A percentile compares a stretch with the other conserved stretches of the same genome.
Conservation (phyloP, 257 asterid species). For the Solanum gandarillasii region DNA sequence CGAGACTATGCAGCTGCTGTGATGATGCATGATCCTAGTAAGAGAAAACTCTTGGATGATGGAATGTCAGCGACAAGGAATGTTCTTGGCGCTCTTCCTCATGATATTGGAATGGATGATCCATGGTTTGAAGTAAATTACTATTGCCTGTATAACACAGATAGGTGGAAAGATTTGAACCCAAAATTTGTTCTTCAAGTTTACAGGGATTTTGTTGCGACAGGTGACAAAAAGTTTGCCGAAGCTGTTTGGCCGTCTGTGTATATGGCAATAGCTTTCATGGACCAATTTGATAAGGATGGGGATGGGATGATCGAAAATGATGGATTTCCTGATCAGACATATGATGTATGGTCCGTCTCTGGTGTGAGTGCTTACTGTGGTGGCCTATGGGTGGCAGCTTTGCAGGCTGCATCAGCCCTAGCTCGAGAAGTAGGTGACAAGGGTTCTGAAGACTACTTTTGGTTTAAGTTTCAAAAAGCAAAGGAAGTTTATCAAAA, state of each 20-base stretch:
- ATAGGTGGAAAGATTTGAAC: slow-evolving; percentile 96
- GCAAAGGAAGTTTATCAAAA: slow-evolving; percentile 71
- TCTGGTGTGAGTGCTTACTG: slow-evolving; percentile 92
- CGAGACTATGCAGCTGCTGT: slow-evolving; percentile 95
- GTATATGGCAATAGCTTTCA: slow-evolving; percentile 83
- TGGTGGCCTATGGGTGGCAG: slow-evolving; percentile 99
- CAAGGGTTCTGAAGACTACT: slow-evolving; percentile 63
- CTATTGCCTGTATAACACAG: slow-evolving; percentile 72
- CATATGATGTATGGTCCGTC: slow-evolving; percentile 92
- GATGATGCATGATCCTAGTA: slow-evolving; percentile 92
- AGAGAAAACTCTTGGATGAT: slow-evolving; percentile 42
- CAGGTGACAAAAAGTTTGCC: slow-evolving; percentile 66
- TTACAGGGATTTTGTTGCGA: slow-evolving; percentile 75
- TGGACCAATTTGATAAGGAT: slow-evolving; percentile 96
- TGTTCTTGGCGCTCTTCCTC: slow-evolving; percentile 95
- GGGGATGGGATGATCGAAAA: slow-evolving; percentile 99
- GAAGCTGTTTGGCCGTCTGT: slow-evolving; percentile 93
- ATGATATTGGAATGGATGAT: slow-evolving; percentile 88
- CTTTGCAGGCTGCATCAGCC: slow-evolving; percentile 90
- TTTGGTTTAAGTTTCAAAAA: slow-evolving; percentile 67
- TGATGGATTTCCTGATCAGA: slow-evolving; percentile 92
- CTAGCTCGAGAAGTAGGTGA: slow-evolving; percentile 82
- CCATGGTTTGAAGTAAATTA: slow-evolving; percentile 93
- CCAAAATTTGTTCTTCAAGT: slow-evolving; percentile 93
- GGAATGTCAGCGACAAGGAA: slow-evolving; percentile 61